phyloP scores from a whole-genome alignment of 768 basidiomycete species.

The Pilatotrama ljubarskyi region DNA sequence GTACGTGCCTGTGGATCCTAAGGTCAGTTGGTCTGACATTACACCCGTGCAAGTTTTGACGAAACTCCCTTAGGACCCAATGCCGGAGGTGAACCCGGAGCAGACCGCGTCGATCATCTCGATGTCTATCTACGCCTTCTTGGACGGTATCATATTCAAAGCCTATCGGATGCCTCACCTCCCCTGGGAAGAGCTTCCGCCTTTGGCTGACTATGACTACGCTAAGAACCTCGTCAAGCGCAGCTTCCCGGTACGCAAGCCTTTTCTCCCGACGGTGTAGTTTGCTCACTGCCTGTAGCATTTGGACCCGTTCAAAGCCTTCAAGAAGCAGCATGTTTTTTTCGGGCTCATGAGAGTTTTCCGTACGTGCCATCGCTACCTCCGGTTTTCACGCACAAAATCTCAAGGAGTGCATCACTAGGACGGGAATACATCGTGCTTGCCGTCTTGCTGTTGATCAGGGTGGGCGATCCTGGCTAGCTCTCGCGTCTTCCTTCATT shows the following conservation, averaged over 20 bases:
- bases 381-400: neutral
- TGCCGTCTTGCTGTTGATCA: conserved; percentile 8
- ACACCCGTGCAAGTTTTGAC: neutral
- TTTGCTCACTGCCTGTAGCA: conserved; percentile 23
- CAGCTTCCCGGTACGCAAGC: conserved; percentile 32
- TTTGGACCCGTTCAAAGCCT: conserved; percentile 31
- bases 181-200: conserved; percentile 43
- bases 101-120: conserved; percentile 34
- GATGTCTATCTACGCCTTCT: conserved; percentile 48
- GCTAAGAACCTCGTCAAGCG: conserved; percentile 36
- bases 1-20: conserved; percentile 59
- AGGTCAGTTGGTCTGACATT: conserved; percentile 30
- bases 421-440: conserved; percentile 12
- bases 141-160: conserved; percentile 50
- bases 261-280: no score
- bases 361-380: neutral
- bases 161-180: conserved; percentile 48
- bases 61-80: conserved; percentile 25
- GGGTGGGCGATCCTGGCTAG: neutral
- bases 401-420: neutral
- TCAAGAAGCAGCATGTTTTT: conserved; percentile 29
- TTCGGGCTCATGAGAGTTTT: conserved; percentile 28
- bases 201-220: conserved; percentile 49
- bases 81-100: conserved; percentile 28
- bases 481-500: neutral